Evolutionary conservation across 108 stramenopile genomes (phyloP), one percentile per base, ranked within the genome.

Genomic region (Asterionellopsis glacialis): DNA sequence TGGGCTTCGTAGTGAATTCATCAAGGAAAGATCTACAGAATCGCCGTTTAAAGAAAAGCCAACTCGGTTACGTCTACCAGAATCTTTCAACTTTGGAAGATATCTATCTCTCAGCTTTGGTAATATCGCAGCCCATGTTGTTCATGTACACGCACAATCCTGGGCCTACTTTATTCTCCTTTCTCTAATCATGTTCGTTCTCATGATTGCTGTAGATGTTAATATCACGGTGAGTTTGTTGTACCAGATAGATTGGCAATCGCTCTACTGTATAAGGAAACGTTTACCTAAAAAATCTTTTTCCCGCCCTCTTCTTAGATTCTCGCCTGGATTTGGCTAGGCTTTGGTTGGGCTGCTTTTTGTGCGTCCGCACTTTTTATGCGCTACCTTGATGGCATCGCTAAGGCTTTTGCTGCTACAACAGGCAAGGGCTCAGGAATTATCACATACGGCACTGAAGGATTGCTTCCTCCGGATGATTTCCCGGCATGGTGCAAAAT

Each of bases 251-350:
- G n/a, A n/a, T n/a, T n/a, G n/a, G n/a, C n/a, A n/a, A n/a, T n/a
- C n/a, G n/a, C n/a, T n/a, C n/a, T n/a, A n/a, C n/a, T n/a, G n/a
- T n/a, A n/a, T n/a, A n/a, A n/a, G n/a, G n/a, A n/a, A n/a, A n/a
- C n/a, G n/a, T 41, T 47, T 45, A 11, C 5, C 16, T 13, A 11
- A 41, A 41, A 1, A 45, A 33, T 33, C 5, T 19, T 51, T 50
- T 26, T 55, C 11, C 5, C 14, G 4, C 10, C 19, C 7, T 64
- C 23, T 15, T n/a, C 9, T 40, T 38, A n/a, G 13, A 22, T 53
- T 55, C 50, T 76, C 43, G 54, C 69, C 23, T 76, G 75, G 69
- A 43, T 65, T 12, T 70, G 69, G 69, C 60, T 60, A 5, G 75
- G 33, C 9, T 28, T 64, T 18, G 75, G 75, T 1, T 75, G 66